Conservation (phyloP, 345 rosid species). For the Boechera divaricarpa region DNA sequence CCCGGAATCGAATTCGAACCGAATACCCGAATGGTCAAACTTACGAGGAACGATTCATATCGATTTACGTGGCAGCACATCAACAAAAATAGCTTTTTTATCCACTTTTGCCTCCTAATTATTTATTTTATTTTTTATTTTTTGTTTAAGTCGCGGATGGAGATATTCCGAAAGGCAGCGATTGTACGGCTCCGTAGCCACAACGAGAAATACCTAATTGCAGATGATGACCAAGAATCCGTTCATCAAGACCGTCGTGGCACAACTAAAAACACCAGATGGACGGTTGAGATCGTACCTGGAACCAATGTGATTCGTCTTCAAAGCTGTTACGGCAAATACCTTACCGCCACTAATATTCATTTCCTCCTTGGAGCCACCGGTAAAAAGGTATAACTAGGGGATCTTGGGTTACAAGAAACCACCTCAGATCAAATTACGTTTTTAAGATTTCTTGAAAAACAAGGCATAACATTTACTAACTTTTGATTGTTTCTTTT, state of each 20-base stretch:
- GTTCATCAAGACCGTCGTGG: conserved; percentile 78
- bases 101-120: conserved; percentile 3
- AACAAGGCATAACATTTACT: conserved; percentile 4
- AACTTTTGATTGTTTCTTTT: no score
- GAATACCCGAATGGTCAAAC: no score
- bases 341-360: conserved; percentile 70
- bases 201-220: conserved; percentile 71
- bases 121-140: not conserved
- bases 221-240: conserved; percentile 63
- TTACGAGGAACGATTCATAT: no score
- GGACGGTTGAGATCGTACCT: conserved; percentile 64
- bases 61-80: not conserved
- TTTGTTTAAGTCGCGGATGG: conserved; percentile 50
- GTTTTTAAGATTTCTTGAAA: not conserved
- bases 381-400: conserved; percentile 58
- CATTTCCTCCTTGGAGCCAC: conserved; percentile 63
- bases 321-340: conserved; percentile 69
- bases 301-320: conserved; percentile 50
- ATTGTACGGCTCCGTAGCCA: conserved; percentile 66
- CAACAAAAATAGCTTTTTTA: not conserved
- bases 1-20: no score
- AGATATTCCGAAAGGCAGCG: conserved; percentile 58
- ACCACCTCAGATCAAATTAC: not conserved
- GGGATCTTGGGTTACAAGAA: conserved; percentile 32
- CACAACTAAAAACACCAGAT: conserved; percentile 49